These are phyloP conservation scores for Phytopythium litorale DNA, from an alignment of 352 stramenopile species.

Conservation along the genomic window DNA sequence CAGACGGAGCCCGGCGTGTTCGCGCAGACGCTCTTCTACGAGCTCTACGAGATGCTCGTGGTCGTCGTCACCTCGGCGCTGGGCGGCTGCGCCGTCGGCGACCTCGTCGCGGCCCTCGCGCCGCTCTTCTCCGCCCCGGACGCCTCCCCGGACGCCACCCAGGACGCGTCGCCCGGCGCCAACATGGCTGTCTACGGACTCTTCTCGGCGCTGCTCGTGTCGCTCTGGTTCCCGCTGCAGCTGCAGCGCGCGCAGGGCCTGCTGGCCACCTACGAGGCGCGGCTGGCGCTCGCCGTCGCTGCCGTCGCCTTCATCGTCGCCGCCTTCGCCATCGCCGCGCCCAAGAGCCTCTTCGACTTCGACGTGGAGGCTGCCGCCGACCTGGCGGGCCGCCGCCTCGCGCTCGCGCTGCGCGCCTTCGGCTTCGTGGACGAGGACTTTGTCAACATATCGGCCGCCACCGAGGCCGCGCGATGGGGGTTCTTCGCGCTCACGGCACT, in stretches of 20 bases:
- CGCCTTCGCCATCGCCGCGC: constrained; percentile 57
- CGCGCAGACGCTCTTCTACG: constrained; percentile 73
- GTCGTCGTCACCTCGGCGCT: constrained; percentile 58
- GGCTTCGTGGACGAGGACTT: constrained; percentile 64
- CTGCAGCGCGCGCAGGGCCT: constrained; percentile 64
- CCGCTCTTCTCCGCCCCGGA: constrained; percentile 11
- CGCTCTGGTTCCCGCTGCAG: constrained; percentile 72
- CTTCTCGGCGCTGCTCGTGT: constrained; percentile 55
- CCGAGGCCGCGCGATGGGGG: constrained; percentile 16
- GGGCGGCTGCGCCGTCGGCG: constrained; percentile 37
- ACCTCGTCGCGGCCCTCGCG: constrained; percentile 34
- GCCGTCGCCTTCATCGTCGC: constrained; percentile 53
- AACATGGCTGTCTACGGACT: constrained; percentile 68
- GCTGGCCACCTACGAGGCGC: constrained; percentile 52
- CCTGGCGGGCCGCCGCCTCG: constrained; percentile 29
- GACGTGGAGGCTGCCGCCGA: constrained; percentile 50
- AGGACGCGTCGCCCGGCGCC: constrained; percentile 5
- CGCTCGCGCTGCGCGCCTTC: constrained; percentile 49
- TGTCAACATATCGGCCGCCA: constrained; percentile 32
- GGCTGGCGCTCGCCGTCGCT: constrained; percentile 49
- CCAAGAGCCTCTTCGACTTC: constrained; percentile 60
- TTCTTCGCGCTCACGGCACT: constrained; percentile 36
- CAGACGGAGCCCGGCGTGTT: constrained; percentile 65
- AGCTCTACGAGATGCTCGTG: constrained; percentile 82
- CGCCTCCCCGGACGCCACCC: constrained; percentile 9